Evolutionary conservation across 352 stramenopile genomes (phyloP).

Genomic region (Pythium vanterpoolii): DNA sequence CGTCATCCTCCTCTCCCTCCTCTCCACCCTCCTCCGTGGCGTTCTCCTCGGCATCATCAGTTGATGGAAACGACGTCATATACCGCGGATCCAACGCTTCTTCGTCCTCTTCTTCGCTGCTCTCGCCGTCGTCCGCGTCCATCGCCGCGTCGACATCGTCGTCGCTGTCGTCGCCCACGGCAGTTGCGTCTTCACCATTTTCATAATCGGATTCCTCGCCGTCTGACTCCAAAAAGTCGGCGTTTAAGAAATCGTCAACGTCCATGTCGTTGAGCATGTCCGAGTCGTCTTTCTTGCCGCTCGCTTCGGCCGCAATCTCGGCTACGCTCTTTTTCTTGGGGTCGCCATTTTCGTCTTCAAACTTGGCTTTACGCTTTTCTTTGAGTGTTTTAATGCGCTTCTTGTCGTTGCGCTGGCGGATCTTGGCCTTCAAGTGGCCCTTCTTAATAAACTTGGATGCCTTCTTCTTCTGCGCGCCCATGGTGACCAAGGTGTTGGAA

Average conservation of each 20-base stretch:
- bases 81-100: slow-evolving; percentile 76
- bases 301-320: slow-evolving; percentile 1
- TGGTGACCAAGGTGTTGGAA: slow-evolving; percentile 1
- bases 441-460: slow-evolving; percentile 84
- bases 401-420: slow-evolving; percentile 85
- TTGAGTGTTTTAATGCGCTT: slow-evolving; percentile 81
- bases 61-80: slow-evolving; percentile 42
- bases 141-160: slow-evolving; percentile 28
- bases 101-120: slow-evolving; percentile 84
- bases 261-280: slow-evolving; percentile 89
- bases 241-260: slow-evolving; percentile 85
- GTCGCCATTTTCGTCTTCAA: slow-evolving; percentile 48
- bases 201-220: slow-evolving; percentile 26
- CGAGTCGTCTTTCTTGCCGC: slow-evolving; percentile 49
- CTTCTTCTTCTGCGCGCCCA: slow-evolving; percentile 84
- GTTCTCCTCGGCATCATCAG: slow-evolving; percentile 29
- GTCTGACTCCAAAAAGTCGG: slow-evolving; percentile 77
- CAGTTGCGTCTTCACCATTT: slow-evolving; percentile 21
- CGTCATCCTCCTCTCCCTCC: slow-evolving; percentile 19
- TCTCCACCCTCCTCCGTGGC: slow-evolving; percentile 29
- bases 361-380: slow-evolving; percentile 69
- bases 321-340: slow-evolving; percentile 27
- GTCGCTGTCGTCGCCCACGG: slow-evolving; percentile 18
- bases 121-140: slow-evolving; percentile 49
- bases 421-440: slow-evolving; percentile 67